Evolutionary conservation across 495 filamentous ascomycete genomes (phyloP), one percentile per base, ranked within the genome.

Genomic region (Xylaria acuta): DNA sequence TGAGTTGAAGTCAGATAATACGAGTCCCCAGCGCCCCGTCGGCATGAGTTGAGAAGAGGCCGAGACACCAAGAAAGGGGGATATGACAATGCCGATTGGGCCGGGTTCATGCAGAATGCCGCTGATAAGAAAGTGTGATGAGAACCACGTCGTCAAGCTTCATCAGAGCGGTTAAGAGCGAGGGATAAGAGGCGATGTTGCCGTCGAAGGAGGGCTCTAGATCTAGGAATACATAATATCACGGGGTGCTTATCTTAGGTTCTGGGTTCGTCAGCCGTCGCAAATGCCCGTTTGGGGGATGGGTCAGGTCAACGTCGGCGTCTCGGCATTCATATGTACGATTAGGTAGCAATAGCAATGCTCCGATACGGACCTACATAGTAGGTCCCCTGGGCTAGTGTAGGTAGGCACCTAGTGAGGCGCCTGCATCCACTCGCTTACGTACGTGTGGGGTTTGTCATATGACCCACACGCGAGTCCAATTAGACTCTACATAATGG

Each of bases 361-460:
- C 63, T 65, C 41, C 40, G 63, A 51, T 65, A 47, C 63, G 45
- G 63, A 65, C 32, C 30, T 54, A 18, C 20, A n/a, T n/a, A n/a
- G n/a, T n/a, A 7, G 36, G 36, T 38, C 36, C 36, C 3, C 36
- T 38, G 36, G 36, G 36, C n/a, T n/a, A n/a, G n/a, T n/a, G n/a
- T n/a, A n/a, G n/a, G n/a, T n/a, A n/a, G n/a, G n/a, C n/a, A n/a
- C n/a, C n/a, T n/a, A n/a, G n/a, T n/a, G n/a, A n/a, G n/a, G n/a
- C n/a, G n/a, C n/a, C n/a, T n/a, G n/a, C n/a, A n/a, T 38, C 3
- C 36, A 38, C 36, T 38, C 36, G 36, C 36, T 38, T 38, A 38
- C 36, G 36, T 38, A 38, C 36, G 7, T 7, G 36, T 38, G 36
- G 36, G 36, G 36, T 38, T 38, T 38, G 36, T 38, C 36, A 38